Conservation (phyloP, 352 stramenopile genomes). For the Phytophthora cryptogea region DNA sequence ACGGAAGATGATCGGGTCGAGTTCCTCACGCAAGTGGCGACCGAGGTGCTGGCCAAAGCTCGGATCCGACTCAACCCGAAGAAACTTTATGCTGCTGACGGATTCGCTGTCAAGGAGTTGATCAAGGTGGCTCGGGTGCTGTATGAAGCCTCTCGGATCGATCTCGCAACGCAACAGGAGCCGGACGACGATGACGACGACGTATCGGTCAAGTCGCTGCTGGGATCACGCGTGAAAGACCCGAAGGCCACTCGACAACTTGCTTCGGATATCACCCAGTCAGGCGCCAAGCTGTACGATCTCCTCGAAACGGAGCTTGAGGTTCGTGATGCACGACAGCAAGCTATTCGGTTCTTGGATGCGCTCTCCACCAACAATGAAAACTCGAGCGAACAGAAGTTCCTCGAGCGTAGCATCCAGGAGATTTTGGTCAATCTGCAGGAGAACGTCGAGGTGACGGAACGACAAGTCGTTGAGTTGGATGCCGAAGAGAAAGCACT, state of each 20-base stretch:
- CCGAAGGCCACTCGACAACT: conserved; percentile 91
- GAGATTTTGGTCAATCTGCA: conserved; percentile 73
- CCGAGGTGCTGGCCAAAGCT: conserved; percentile 88
- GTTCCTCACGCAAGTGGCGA: conserved; percentile 90
- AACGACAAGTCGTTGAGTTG: conserved; percentile 90
- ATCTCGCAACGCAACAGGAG: conserved; percentile 54
- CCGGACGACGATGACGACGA: conserved; percentile 76
- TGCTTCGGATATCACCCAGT: conserved; percentile 94
- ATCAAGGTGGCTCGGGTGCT: conserved; percentile 94
- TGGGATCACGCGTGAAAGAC: conserved; percentile 84
- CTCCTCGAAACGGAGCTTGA: conserved; percentile 92
- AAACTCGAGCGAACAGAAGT: conserved; percentile 84
- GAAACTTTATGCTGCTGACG: conserved; percentile 96
- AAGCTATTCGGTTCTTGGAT: conserved; percentile 94
- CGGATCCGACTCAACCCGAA: conserved; percentile 95
- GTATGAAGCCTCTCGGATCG: conserved; percentile 87
- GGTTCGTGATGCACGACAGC: conserved; percentile 74
- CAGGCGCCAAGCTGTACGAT: conserved; percentile 91
- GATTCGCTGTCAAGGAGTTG: conserved; percentile 93
- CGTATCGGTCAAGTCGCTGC: conserved; percentile 67
- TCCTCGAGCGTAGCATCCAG: conserved; percentile 86
- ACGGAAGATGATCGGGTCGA: conserved; percentile 95
- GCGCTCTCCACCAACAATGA: conserved; percentile 85
- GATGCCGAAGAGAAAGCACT: conserved; percentile 93
- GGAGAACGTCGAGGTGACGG: conserved; percentile 88